Conservation (phyloP, 2,329 filamentous ascomycete species). For the Fusarium scirpi region DNA sequence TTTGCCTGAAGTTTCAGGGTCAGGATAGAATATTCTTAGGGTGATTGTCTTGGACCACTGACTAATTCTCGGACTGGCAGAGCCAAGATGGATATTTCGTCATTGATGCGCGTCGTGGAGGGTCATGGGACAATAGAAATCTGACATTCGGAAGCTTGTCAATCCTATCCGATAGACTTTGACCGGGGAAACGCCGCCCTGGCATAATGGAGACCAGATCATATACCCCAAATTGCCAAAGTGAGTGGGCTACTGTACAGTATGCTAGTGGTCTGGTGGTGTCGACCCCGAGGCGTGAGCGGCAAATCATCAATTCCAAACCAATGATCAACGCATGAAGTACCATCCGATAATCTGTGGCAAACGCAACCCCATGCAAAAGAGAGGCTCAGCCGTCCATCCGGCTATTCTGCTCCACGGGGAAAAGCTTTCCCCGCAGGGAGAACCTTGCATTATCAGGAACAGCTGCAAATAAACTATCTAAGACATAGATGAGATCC, state of each 20-base stretch:
- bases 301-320: not conserved
- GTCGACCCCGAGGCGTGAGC: not conserved
- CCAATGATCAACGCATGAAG: slow-evolving; percentile 1
- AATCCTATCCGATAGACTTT: not conserved
- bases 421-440: not conserved
- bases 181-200: too few species aligned
- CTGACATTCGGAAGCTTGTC: not conserved
- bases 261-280: too few species aligned
- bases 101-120: not conserved
- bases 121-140: not conserved
- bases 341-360: not conserved
- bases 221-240: not conserved
- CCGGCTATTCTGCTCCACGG: not conserved
- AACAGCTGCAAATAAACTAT: slow-evolving; percentile 3
- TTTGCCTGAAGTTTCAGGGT: not conserved
- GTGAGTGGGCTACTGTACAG: too few species aligned
- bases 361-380: not conserved
- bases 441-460: not conserved
- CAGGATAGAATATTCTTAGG: too few species aligned
- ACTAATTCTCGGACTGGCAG: not conserved
- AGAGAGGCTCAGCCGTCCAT: not conserved
- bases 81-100: not conserved
- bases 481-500: slow-evolving; percentile 6
- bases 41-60: too few species aligned
- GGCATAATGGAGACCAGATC: not conserved